phyloP scores from a whole-genome alignment of 2,329 filamentous ascomycete genomes.

The Fragosphaeria purpurea region DNA sequence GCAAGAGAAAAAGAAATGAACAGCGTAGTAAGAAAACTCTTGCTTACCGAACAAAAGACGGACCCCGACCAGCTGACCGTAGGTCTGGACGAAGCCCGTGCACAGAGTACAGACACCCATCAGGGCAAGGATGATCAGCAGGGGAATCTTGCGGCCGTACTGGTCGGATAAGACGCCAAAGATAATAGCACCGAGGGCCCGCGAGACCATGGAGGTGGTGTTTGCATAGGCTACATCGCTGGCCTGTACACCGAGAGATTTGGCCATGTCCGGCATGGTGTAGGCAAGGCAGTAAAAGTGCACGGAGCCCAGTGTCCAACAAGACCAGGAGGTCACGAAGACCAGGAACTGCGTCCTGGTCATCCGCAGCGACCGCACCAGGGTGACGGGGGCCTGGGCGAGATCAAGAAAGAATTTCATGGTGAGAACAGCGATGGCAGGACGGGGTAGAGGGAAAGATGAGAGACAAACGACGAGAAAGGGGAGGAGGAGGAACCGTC shows the following conservation, averaged over 20 bases:
- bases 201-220: conserved; percentile 2
- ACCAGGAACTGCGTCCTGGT: neutral
- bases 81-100: conserved; percentile 1
- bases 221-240: conserved; percentile 3
- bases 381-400: too few species aligned
- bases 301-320: conserved; percentile 2
- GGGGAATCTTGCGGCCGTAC: conserved; percentile 2
- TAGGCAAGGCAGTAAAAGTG: conserved; percentile 1
- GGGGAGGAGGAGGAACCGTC: too few species aligned
- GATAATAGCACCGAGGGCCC: neutral
- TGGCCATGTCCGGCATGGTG: neutral
- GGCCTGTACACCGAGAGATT: neutral
- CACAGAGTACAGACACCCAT: conserved; percentile 3
- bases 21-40: too few species aligned
- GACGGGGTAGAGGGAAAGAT: too few species aligned
- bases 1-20: neutral
- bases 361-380: neutral
- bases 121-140: neutral
- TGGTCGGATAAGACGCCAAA: conserved; percentile 1
- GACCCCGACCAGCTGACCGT: neutral
- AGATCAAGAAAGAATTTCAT: too few species aligned
- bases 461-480: too few species aligned
- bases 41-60: neutral
- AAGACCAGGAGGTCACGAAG: conserved; percentile 2
- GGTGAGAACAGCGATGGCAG: too few species aligned